A percentile compares a stretch with the other conserved stretches of the same genome.
Conservation (phyloP, 169 alveolate genomes). For the Cryptosporidium parvum region DNA sequence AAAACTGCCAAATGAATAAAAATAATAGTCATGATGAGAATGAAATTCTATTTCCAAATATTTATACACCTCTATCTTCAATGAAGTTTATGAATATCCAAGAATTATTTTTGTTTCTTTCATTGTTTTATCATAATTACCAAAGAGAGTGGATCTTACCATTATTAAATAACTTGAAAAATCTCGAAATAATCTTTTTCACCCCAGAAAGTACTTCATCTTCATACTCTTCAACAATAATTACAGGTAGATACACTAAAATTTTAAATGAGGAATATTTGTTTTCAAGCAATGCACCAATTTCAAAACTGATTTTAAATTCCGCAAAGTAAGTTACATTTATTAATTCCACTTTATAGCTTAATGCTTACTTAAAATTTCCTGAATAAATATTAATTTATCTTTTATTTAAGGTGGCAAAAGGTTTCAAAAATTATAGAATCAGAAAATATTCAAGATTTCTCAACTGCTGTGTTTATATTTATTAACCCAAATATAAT, state of each 20-base stretch:
- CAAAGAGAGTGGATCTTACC: background rate
- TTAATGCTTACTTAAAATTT: no score
- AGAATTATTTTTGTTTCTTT: constrained; percentile 32
- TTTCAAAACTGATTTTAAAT: constrained; percentile 14
- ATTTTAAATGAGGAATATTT: background rate
- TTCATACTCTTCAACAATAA: constrained; percentile 4
- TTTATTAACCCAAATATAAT: constrained; percentile 28
- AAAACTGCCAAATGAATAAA: background rate
- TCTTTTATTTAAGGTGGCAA: constrained; percentile 27
- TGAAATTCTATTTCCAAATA: constrained; percentile 33
- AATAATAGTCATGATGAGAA: background rate
- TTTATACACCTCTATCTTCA: constrained; percentile 48
- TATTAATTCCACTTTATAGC: background rate
- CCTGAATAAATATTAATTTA: background rate
- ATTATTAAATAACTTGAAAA: background rate
- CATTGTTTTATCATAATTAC: constrained; percentile 8
- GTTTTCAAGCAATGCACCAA: constrained; percentile 4
- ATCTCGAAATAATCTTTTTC: constrained; percentile 4
- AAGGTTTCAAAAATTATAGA: constrained; percentile 13
- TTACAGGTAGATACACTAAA: constrained; percentile 37
- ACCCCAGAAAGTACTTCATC: background rate
- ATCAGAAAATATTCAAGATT: background rate
- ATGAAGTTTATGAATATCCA: constrained; percentile 22
- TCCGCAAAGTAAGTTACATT: constrained; percentile 25
- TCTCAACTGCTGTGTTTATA: constrained; percentile 8